These are phyloP conservation scores for Eurotiales sp. DNA, from an alignment of 2,329 filamentous ascomycete genomes.

Conservation along the genomic window DNA sequence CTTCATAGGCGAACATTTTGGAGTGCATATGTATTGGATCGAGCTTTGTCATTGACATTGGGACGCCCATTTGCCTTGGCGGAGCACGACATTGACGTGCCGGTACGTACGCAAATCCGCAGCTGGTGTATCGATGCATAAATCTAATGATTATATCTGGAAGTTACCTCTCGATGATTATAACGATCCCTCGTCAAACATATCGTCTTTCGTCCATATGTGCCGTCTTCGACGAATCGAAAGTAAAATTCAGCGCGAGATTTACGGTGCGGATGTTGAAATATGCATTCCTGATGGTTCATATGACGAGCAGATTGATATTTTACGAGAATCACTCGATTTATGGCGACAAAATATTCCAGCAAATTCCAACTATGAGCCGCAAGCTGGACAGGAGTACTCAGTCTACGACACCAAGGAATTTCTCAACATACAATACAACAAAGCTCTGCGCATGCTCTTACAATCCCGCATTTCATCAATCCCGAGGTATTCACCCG, in stretches of 20 bases:
- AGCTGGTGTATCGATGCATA: background rate
- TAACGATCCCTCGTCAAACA: background rate
- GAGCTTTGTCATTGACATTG: background rate
- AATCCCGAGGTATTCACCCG: background rate
- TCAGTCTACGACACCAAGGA: background rate
- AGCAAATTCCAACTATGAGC: background rate
- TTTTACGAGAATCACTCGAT: background rate
- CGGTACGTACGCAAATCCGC: background rate
- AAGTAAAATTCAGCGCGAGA: background rate
- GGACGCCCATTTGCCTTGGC: background rate
- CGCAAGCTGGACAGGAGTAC: background rate
- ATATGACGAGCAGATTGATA: background rate
- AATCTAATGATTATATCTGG: background rate
- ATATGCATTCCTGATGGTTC: background rate
- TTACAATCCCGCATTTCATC: background rate
- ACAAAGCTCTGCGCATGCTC: background rate
- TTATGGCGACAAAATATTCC: background rate
- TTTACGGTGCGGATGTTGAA: background rate
- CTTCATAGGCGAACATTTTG: background rate
- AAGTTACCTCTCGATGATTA: background rate
- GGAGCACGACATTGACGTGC: constrained; percentile 1
- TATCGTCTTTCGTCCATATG: background rate
- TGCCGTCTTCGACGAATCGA: constrained; percentile 1
- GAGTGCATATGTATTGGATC: background rate
- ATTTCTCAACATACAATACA: background rate